Conservation (phyloP, 441 rosid species). For the Lepidium campestre region DNA sequence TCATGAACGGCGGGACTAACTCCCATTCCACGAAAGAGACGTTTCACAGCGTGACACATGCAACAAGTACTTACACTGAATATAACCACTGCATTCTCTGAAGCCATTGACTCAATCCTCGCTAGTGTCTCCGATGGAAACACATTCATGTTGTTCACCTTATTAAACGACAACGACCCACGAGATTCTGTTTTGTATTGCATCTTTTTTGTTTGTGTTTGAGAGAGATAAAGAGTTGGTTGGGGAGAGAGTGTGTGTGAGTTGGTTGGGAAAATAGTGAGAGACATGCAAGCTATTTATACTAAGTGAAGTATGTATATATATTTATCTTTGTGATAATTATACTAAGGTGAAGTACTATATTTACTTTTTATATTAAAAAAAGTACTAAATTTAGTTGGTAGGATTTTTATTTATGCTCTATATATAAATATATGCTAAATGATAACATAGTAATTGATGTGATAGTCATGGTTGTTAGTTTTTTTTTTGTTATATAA, state of each 20-base stretch:
- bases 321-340: no score
- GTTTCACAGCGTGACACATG: slow-evolving; percentile 91
- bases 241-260: background rate
- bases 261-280: background rate
- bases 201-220: background rate
- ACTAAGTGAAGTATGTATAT: background rate
- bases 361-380: no score
- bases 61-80: slow-evolving; percentile 81
- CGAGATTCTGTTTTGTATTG: slow-evolving; percentile 25
- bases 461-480: slow-evolving; percentile 14
- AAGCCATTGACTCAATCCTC: slow-evolving; percentile 34
- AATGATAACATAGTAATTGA: slow-evolving; percentile 12
- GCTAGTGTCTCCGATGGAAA: slow-evolving; percentile 19
- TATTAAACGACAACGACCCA: background rate
- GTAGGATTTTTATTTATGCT: background rate
- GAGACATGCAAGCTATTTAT: slow-evolving; percentile 20
- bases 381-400: background rate
- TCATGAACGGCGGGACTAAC: slow-evolving; percentile 73
- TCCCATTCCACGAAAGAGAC: slow-evolving; percentile 78
- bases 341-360: no score
- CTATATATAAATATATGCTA: background rate
- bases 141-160: slow-evolving; percentile 22
- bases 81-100: slow-evolving; percentile 67
- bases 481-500: background rate
- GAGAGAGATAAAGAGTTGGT: background rate